Conservation (phyloP, 2,329 filamentous ascomycete species). For the Colletotrichum filicis region DNA sequence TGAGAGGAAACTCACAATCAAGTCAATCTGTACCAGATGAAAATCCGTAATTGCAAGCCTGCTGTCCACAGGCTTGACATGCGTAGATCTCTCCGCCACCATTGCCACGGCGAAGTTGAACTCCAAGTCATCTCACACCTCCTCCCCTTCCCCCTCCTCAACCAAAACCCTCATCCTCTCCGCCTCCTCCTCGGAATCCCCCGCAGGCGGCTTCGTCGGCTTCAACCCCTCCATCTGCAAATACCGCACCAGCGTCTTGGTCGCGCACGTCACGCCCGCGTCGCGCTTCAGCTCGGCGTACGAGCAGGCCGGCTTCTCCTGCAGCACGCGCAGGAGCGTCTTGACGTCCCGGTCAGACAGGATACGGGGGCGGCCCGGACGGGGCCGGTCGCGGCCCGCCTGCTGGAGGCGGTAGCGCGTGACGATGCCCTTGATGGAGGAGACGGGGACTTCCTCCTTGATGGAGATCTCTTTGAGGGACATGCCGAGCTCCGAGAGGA, state of each 20-base stretch:
- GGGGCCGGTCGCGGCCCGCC: slow-evolving; percentile 32
- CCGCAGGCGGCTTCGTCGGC: slow-evolving; percentile 32
- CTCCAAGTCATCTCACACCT: slow-evolving; percentile 1
- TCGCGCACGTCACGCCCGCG: slow-evolving; percentile 30
- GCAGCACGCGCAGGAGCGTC: slow-evolving; percentile 30
- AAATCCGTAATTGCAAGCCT: not conserved
- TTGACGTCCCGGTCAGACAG: slow-evolving; percentile 34
- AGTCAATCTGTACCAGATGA: not conserved
- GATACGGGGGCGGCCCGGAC: slow-evolving; percentile 30
- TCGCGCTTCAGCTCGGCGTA: slow-evolving; percentile 33
- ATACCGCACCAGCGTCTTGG: slow-evolving; percentile 32
- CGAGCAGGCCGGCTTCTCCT: slow-evolving; percentile 30
- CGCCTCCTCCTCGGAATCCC: slow-evolving; percentile 34
- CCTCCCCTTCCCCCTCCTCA: slow-evolving; percentile 18
- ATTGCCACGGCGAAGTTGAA: no score
- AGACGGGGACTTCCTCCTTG: slow-evolving; percentile 34
- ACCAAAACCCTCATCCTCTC: slow-evolving; percentile 25
- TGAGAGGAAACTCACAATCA: not conserved
- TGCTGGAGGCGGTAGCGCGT: slow-evolving; percentile 34
- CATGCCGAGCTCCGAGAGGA: slow-evolving; percentile 34
- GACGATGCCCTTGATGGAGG: slow-evolving; percentile 35
- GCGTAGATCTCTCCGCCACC: not conserved
- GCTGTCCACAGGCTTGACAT: not conserved
- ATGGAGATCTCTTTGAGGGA: slow-evolving; percentile 34
- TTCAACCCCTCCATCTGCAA: slow-evolving; percentile 34